Conservation (phyloP, 441 rosid species). For the Cnidoscolus chayamansa region DNA sequence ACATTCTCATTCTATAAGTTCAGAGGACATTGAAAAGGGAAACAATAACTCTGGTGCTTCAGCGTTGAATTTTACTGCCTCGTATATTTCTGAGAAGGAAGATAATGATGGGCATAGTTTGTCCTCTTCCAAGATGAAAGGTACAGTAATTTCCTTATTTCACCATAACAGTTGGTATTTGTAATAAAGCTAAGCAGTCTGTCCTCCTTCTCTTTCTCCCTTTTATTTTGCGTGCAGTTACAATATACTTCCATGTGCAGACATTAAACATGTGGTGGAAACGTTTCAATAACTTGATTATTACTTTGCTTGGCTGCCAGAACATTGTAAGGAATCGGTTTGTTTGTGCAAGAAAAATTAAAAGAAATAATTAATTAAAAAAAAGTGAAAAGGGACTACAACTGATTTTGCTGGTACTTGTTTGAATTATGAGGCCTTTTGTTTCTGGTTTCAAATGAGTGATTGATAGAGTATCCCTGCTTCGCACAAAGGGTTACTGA, state of each 20-base stretch:
- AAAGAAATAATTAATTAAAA: not conserved
- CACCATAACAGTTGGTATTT: not conserved
- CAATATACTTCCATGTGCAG: not conserved
- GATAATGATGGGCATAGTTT: constrained; percentile 16
- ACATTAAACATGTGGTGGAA: not conserved
- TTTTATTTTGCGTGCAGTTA: not conserved
- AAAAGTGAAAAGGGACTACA: not conserved
- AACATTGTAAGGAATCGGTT: not conserved
- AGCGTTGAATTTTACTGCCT: constrained; percentile 23
- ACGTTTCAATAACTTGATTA: not conserved
- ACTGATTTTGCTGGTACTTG: not conserved
- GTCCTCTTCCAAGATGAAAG: constrained; percentile 35
- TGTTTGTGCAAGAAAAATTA: not conserved
- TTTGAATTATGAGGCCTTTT: not conserved
- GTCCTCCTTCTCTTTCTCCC: not conserved
- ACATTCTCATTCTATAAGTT: constrained; percentile 15
- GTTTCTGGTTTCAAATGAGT: no score
- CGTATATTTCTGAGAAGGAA: constrained; percentile 19
- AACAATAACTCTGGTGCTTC: constrained; percentile 19
- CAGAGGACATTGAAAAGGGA: constrained; percentile 19
- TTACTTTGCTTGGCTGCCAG: not conserved
- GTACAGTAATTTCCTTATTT: constrained; percentile 20
- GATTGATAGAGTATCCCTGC: not conserved
- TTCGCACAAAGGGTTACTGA: not conserved
- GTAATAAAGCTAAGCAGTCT: not conserved